Conservation (phyloP, 495 filamentous ascomycete species). For the Cladorrhinum samala region DNA sequence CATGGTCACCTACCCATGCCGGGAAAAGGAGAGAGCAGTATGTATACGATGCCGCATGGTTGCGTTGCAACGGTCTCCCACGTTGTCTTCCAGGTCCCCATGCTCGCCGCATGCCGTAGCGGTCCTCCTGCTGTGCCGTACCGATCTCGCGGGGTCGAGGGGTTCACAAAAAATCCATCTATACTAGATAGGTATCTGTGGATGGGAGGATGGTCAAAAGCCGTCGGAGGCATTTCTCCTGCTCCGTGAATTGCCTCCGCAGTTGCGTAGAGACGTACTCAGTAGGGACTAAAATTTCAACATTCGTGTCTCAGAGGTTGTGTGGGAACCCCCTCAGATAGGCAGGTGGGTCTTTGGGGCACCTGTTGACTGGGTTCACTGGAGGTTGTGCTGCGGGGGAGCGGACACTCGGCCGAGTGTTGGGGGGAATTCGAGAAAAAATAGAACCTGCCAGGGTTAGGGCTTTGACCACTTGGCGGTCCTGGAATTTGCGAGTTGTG, state of each 20-base stretch:
- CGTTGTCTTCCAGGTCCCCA: constrained; percentile 1
- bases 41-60: not conserved
- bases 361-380: not conserved
- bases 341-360: too few relatives aligned
- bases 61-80: not conserved
- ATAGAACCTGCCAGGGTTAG: not conserved
- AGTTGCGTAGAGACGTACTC: too few relatives aligned
- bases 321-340: not conserved
- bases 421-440: not conserved
- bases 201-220: too few relatives aligned
- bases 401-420: not conserved
- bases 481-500: not conserved
- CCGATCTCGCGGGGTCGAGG: too few relatives aligned
- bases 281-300: too few relatives aligned
- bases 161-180: too few relatives aligned
- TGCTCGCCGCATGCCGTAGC: too few relatives aligned
- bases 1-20: not conserved
- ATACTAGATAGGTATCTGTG: too few relatives aligned
- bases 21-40: not conserved
- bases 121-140: too few relatives aligned
- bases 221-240: too few relatives aligned
- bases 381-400: not conserved
- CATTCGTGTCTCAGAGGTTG: not conserved
- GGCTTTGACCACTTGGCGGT: not conserved
- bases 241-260: too few relatives aligned